Conservation (phyloP, 306 rosid genomes). For the Glycine latifolia region DNA sequence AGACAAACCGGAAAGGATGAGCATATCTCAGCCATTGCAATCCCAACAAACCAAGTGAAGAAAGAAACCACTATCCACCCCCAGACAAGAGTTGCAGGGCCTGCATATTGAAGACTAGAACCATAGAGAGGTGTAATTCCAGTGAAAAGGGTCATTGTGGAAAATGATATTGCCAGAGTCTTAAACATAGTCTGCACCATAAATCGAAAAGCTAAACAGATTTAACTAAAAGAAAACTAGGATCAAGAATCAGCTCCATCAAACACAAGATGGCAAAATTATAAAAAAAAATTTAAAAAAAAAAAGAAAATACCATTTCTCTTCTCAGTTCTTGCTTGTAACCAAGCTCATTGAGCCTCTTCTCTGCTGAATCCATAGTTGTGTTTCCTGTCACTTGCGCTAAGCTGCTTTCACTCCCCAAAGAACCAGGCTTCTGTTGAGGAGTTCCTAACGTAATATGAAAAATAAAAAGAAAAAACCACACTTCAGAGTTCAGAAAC, state of each 20-base stretch:
- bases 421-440: conserved; percentile 32
- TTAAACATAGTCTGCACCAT: conserved; percentile 81
- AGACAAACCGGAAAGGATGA: conserved; percentile 84
- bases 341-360: conserved; percentile 83
- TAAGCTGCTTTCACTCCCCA: conserved; percentile 38
- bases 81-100: conserved; percentile 92
- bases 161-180: conserved; percentile 88
- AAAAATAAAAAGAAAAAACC: background rate
- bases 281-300: background rate
- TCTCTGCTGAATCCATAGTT: conserved; percentile 77
- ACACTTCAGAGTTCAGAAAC: conserved; percentile 1
- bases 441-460: background rate
- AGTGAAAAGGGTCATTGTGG: conserved; percentile 90
- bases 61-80: conserved; percentile 87
- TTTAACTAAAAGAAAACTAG: background rate
- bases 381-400: conserved; percentile 36
- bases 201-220: background rate
- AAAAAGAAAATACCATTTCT: conserved; percentile 61
- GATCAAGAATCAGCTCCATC: conserved; percentile 19
- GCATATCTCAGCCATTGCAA: conserved; percentile 95
- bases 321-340: conserved; percentile 91
- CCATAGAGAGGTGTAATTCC: conserved; percentile 96
- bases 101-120: conserved; percentile 79
- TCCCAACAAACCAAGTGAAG: conserved; percentile 90
- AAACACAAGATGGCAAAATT: background rate